Conservation (phyloP, 2,329 filamentous ascomycete species). For the Verticillium klebahnii region DNA sequence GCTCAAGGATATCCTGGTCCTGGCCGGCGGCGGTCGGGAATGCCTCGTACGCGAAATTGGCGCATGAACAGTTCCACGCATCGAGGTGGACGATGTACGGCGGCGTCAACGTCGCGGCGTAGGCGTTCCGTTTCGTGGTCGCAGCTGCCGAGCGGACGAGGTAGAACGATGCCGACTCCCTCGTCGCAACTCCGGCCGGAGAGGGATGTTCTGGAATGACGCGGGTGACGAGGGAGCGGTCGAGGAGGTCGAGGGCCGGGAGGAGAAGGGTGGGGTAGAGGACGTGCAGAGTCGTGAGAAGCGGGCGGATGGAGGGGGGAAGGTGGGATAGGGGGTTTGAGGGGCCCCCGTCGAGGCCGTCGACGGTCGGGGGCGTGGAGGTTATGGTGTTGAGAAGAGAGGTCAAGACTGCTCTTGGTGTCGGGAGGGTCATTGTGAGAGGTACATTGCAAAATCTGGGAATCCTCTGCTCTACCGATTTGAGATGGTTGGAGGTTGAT, state of each 20-base stretch:
- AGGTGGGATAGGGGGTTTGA: constrained; percentile 20
- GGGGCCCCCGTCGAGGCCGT: constrained; percentile 12
- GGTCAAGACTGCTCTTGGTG: constrained; percentile 40
- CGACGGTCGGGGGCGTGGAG: background rate
- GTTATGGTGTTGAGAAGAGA: constrained; percentile 34
- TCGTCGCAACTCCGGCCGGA: background rate
- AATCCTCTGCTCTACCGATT: background rate
- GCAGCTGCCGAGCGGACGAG: constrained; percentile 58
- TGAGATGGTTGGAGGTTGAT: background rate
- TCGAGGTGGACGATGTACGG: constrained; percentile 67
- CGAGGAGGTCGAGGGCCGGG: constrained; percentile 81
- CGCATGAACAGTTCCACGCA: constrained; percentile 88
- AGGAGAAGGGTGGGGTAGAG: constrained; percentile 78
- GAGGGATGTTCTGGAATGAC: constrained; percentile 26
- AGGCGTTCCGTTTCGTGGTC: constrained; percentile 17
- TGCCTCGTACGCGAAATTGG: constrained; percentile 71
- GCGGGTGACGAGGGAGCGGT: constrained; percentile 66
- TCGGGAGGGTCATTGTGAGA: constrained; percentile 22
- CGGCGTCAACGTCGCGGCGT: constrained; percentile 17
- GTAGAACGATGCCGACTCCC: constrained; percentile 37
- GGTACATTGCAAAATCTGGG: background rate
- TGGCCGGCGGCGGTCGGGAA: constrained; percentile 42
- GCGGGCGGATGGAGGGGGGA: constrained; percentile 37
- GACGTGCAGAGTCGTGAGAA: constrained; percentile 78
- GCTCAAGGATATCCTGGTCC: constrained; percentile 9